phyloP scores from a whole-genome alignment of 2,329 filamentous ascomycete genomes.

The Claviceps sp. region DNA sequence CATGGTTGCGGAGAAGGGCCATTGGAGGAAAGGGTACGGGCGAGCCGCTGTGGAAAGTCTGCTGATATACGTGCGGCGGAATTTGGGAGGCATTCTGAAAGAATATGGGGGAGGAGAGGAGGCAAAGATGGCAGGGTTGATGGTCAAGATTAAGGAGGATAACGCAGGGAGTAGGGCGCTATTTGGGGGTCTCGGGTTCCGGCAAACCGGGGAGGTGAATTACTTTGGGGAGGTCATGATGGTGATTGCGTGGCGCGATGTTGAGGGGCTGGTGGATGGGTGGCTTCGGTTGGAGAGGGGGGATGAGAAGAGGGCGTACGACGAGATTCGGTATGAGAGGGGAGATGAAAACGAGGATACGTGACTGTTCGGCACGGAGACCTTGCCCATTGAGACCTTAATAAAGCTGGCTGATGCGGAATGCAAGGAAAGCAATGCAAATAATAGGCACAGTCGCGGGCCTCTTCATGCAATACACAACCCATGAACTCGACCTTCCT shows the following conservation, averaged over 20 bases:
- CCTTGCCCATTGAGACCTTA: not conserved
- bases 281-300: constrained; percentile 11
- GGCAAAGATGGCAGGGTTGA: constrained; percentile 22
- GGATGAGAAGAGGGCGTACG: constrained; percentile 7
- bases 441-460: no score
- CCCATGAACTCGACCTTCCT: no score
- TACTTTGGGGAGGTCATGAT: constrained; percentile 49
- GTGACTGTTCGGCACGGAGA: constrained; percentile 9
- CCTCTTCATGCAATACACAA: no score
- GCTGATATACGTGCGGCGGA: constrained; percentile 49
- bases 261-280: constrained; percentile 10
- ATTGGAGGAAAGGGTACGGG: constrained; percentile 53
- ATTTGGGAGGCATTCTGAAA: constrained; percentile 39
- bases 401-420: constrained; percentile 17
- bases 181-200: constrained; percentile 39
- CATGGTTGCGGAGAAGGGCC: constrained; percentile 56
- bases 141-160: constrained; percentile 44
- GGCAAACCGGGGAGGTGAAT: constrained; percentile 36
- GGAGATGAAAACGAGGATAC: not conserved
- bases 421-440: not conserved
- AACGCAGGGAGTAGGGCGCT: constrained; percentile 40
- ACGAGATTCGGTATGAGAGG: constrained; percentile 12
- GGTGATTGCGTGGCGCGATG: constrained; percentile 23
- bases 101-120: constrained; percentile 21
- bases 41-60: constrained; percentile 52